Evolutionary conservation across 345 rosid species (phyloP), one percentile per base, ranked within the genome.

Genomic region (Gossypioides kirkii): DNA sequence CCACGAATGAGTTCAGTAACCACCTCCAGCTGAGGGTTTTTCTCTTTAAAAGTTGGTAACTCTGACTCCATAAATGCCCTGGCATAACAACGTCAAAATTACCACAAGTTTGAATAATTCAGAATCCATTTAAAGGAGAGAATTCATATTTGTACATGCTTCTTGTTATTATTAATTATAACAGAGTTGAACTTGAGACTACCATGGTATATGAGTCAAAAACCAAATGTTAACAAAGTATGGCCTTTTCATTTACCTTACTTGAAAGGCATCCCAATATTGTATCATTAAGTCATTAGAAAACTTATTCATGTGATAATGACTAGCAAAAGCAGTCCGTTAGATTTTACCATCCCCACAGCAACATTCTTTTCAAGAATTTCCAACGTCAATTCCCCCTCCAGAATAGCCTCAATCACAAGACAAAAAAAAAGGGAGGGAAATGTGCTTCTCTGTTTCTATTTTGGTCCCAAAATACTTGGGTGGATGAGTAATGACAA

Each of bases 61-160:
- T 89, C 83, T 3, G 92, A 81, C 76, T 92, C 98, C 87, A 94
- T 89, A 81, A 92, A 94, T 65, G 88, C 95, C 87, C 97, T 89
- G 81, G 23, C 49, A 69, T 53, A 71, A 74, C n/a, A 52, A 14
- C 2, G 2, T 38, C 38, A 22, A 22, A 58, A 58, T 65, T 10
- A 36, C 14, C 8, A 10, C 9, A 45, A 69, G n/a, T 47, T 68
- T 50, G 8, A 58, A 58, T 20, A 38, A 56, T 25, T 23, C 28
- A 22, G 16, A 0, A 41, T 50, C 36, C 54, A 45, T 38, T 63
- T 38, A 41, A 12, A 63, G 46, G 25, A 62, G 18, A 59, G 47
- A 38, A 62, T 10, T 5, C 49, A 41, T 41, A 38, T 41, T 20
- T 38, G 26, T 20, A 45, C 70, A 45, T 22, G 54, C 70, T 12